These are phyloP conservation scores for Calocybe gangraenosa DNA, from an alignment of 768 basidiomycete species.

Conservation along the genomic window DNA sequence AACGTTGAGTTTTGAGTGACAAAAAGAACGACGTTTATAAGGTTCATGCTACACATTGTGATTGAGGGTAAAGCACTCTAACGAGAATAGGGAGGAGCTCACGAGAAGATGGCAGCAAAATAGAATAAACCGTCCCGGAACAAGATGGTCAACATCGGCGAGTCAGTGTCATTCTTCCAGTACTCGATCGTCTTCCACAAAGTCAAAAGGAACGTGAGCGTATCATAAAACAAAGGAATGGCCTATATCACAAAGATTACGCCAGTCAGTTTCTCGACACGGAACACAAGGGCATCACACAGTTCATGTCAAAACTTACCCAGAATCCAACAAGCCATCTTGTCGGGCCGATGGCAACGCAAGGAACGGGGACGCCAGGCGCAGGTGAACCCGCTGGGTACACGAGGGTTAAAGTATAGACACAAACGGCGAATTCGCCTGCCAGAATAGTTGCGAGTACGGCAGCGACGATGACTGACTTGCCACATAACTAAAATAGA, in stretches of 20 bases:
- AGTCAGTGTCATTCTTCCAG: conserved; percentile 5
- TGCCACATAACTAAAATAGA: conserved; percentile 15
- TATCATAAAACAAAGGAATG: conserved; percentile 13
- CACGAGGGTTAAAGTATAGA: conserved; percentile 15
- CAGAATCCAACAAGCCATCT: conserved; percentile 21
- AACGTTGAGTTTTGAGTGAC: conserved; percentile 12
- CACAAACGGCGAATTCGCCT: conserved; percentile 14
- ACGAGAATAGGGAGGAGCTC: neutral
- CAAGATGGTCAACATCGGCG: conserved; percentile 2
- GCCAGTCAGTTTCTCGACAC: too few relatives aligned
- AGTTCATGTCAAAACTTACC: conserved; percentile 10
- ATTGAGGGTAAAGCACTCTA: neutral
- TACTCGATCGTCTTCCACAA: conserved; percentile 4
- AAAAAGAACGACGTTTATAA: conserved; percentile 19
- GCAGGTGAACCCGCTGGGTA: conserved; percentile 13
- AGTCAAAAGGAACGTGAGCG: conserved; percentile 14
- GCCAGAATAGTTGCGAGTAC: conserved; percentile 11
- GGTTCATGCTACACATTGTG: conserved; percentile 15
- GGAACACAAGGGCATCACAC: too few relatives aligned
- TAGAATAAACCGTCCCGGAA: conserved; percentile 21
- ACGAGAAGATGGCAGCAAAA: conserved; percentile 22
- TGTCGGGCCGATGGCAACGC: conserved; percentile 19
- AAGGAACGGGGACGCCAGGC: conserved; percentile 14
- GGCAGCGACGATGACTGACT: conserved; percentile 9
- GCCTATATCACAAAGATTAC: neutral